These are phyloP conservation scores for Lithocarpus polystachyus DNA, from an alignment of 306 rosid genomes.

Conservation along the genomic window DNA sequence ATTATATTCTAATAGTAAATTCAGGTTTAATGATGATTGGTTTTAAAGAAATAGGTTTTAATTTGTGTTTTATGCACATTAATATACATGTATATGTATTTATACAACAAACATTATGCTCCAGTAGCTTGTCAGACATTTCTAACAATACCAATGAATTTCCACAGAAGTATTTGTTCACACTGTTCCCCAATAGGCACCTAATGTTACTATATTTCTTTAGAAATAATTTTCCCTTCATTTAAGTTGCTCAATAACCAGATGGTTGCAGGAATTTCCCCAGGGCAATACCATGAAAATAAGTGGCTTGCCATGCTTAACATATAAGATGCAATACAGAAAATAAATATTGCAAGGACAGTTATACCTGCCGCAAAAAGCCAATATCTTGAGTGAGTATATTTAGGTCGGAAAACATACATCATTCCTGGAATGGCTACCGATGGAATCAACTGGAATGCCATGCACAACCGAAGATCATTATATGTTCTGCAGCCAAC, in stretches of 20 bases:
- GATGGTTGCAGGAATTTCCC: background rate
- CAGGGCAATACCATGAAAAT: background rate
- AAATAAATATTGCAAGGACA: background rate
- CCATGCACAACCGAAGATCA: constrained; percentile 53
- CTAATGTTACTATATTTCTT: background rate
- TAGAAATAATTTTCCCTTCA: background rate
- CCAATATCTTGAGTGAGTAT: constrained; percentile 65
- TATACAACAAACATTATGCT: background rate
- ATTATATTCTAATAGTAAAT: background rate
- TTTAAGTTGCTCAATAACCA: background rate
- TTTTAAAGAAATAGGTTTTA: background rate
- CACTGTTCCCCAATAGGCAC: background rate
- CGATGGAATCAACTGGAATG: constrained; percentile 55
- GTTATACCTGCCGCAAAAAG: constrained; percentile 50
- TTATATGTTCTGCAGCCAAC: constrained; percentile 50
- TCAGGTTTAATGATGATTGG: background rate
- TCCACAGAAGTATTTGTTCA: background rate
- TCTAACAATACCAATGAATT: background rate
- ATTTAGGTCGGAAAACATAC: constrained; percentile 43
- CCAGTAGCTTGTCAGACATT: background rate
- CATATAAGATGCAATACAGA: background rate
- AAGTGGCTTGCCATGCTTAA: background rate
- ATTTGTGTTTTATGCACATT: background rate
- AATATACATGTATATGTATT: background rate
- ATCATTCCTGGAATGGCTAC: constrained; percentile 48